Base-by-base conservation (phyloP, 495 filamentous ascomycete species). In the Penicillium samsonianum region DNA sequence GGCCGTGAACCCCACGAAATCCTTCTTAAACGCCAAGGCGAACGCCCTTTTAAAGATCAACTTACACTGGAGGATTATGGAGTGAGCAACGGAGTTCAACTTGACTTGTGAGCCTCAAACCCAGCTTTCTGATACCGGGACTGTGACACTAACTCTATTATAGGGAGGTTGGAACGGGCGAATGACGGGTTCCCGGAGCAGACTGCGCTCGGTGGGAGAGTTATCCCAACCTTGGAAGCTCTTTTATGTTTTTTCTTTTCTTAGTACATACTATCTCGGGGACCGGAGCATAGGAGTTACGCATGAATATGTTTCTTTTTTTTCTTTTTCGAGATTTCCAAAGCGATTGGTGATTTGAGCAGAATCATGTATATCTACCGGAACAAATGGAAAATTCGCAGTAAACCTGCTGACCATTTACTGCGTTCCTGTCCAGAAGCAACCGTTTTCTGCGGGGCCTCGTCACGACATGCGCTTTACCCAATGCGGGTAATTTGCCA, bases 1-100 rank as follows among this genome's bases (percentile, higher is more conserved):
- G 92, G 92, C 3, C 84, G 92, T 28, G 85, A 92, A 63, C 88
- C 91, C 44, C 89, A 94, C 65, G 90, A 96, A 74, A 96, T 97
- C 55, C 76, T 96, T 67, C 72, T 97, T 55, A 96, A 95, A 80
- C 78, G 92, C 62, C 92, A 97, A 74, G 90, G 91, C 9, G 90
- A 96, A 76, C 70, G 91, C 58, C 92, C 92, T 19, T 96, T 97
- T 68, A 95, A 95, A 78, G 92, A 96, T 67, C 80, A 85, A 50
- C 79, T 97, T 50, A 92, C 86, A 30, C 72, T 96, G 61, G 89
- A 86, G 64, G 92, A 96, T 77, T 97, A 96, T 78, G 90, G 90
- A 38, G 83, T 97, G 62, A 88, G 86, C 69, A 91, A 89, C 73
- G 91, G 91, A 42, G 90, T 93, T 62, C 90, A 96, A 74, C 71